Evolutionary conservation across 2,329 filamentous ascomycete genomes (phyloP), one percentile per base, ranked within the genome.

Genomic region (Alternaria novae-zelandiae): DNA sequence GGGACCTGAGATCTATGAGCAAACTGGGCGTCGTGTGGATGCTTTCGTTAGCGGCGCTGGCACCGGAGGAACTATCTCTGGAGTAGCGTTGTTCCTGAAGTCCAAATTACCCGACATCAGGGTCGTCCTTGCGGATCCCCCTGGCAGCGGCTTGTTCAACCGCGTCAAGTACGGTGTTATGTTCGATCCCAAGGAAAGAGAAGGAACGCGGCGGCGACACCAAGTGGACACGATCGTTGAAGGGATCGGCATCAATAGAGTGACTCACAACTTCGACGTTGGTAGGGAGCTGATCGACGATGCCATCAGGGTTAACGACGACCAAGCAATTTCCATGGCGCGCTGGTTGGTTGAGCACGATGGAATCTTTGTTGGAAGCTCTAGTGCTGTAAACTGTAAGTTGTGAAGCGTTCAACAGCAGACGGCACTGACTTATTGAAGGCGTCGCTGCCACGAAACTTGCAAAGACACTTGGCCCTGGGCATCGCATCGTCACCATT

Each of bases 191-290:
- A 96, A 92, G 28, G 96, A 99, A 82, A 88, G 87, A 68, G 96
- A 99, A 84, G 96, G 96, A 5, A 98, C 95, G 12, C 86, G 96
- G 13, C 87, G 96, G 53, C 86, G 96, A 63, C 90, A 92, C 73
- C 96, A 99, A 81, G 93, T 99, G 56, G 96, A 99, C 82, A 94
- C 91, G 5, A 93, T 99, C 68, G 93, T 99, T 26, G 96, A 99
- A 81, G 96, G 96, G 2, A 93, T 99, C 68, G 96, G 96, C 2
- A 92, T 98, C 79, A 99, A 97, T 78, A 90, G 96, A 3, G 86
- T 97, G n/a, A 99, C 96, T 1, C 87, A 89, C 57, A 99, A 98
- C 79, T 96, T 99, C 68, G 92, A 97, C 77, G 90, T 90, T 26
- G 96, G 95, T 0, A 86, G 93, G 68, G 90, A 95, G 74, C 81